Evolutionary conservation across 164 flowering plant species (phyloP), one percentile per base, ranked within the genome.

Genomic region (Annona squamosa): DNA sequence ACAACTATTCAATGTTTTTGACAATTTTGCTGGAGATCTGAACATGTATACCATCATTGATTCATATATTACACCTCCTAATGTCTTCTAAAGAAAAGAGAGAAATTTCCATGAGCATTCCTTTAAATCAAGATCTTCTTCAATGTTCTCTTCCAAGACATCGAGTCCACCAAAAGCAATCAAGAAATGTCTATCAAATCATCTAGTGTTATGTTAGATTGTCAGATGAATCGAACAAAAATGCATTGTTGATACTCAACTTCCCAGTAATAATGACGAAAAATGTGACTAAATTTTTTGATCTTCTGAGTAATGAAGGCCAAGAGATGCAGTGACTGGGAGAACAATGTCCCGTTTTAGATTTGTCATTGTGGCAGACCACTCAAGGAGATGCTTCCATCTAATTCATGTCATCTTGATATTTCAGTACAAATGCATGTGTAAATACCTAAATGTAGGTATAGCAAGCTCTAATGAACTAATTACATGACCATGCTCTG

Each of bases 111-210:
- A 10, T 41, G 42, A 17, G 43, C 9, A 43, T 81, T 92, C 99
- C 97, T 92, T 88, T 41, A 91, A 78, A 63, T 72, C 82, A 65
- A 73, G 71, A 76, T 91, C 99, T 78, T 88, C 94, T 79, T 93
- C 96, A 72, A 91, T 77, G 78, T 93, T 80, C 84, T 95, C 96
- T 81, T 95, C 99, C 77, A 95, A 80, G 12, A 98, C 99, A 79
- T 93, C 96, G 73, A 93, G 97, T 73, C 99, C 99, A 80, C 99
- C 99, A 82, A 95, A 95, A 68, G 99, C 90, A 84, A 95, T 90
- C 80, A 95, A 83, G 63, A 95, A 77, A 79, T 95, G 99, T 84
- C 97, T 93, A 73, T 12, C 70, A 68, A 68, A n/a, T 66, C 45
- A 66, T 44, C 12, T 47, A 66, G 3, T 9, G 43, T 37, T 18